Evolutionary conservation across 306 rosid genomes (phyloP).

Genomic region (Inga laurina): DNA sequence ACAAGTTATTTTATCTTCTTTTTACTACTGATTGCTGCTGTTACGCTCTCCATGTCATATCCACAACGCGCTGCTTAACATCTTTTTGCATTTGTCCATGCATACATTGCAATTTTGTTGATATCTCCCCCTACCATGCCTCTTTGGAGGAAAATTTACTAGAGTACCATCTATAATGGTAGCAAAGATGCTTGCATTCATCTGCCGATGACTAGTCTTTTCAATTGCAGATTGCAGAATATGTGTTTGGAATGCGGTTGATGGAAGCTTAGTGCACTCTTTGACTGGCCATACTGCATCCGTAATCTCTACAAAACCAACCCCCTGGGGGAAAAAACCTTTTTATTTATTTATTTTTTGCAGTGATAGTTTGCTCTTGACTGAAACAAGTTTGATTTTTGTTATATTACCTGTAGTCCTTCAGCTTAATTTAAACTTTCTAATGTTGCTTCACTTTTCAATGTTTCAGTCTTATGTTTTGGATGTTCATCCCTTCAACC

Average conservation of each 20-base stretch:
- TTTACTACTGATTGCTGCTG: slow-evolving; percentile 23
- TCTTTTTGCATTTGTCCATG: slow-evolving; percentile 15
- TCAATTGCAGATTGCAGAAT: slow-evolving; percentile 82
- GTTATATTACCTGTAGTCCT: slow-evolving; percentile 12
- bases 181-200: slow-evolving; percentile 13
- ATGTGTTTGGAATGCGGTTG: slow-evolving; percentile 95
- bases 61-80: background rate
- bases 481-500: slow-evolving; percentile 98
- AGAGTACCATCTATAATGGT: slow-evolving; percentile 17
- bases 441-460: slow-evolving; percentile 36
- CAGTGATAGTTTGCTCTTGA: slow-evolving; percentile 21
- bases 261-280: slow-evolving; percentile 94
- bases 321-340: background rate
- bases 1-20: slow-evolving; percentile 10
- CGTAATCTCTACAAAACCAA: slow-evolving; percentile 34
- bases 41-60: background rate
- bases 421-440: slow-evolving; percentile 20
- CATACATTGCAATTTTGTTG: slow-evolving; percentile 15
- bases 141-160: slow-evolving; percentile 23
- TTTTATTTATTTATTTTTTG: background rate
- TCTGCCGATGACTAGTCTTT: slow-evolving; percentile 33
- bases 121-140: background rate
- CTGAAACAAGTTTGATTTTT: slow-evolving; percentile 5
- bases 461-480: slow-evolving; percentile 76
- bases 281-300: slow-evolving; percentile 89